Base-by-base conservation (phyloP, 73 alveolate genomes). In the Uronychia setigera region DNA sequence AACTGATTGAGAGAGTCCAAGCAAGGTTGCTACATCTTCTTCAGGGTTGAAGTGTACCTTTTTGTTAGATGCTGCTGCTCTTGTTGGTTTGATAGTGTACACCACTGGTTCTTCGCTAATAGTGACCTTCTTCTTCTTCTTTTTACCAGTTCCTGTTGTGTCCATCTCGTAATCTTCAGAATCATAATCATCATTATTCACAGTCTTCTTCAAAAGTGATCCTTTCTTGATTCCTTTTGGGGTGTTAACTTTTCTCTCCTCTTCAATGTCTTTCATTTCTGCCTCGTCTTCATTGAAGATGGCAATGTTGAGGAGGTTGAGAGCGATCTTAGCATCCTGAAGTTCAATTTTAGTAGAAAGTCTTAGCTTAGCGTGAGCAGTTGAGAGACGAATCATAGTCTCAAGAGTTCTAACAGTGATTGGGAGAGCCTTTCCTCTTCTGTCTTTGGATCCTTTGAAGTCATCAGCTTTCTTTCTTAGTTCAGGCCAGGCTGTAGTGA, bases 341-440 rank as follows among this genome's bases (percentile, higher is more conserved):
- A 80, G 77, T 58, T 95, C 96, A 31, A 94, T 96, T 26, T 60
- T 78, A 46, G 84, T 77, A 46, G 97, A 80, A 32, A 98, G 82
- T 81, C 99, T 92, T n/a, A 97, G 91, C 81, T 98, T 98, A 13
- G 99, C 99, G 87, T 94, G 96, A 11, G 99, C 99, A 60, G 99
- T 95, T 1, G 99, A 93, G 80, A 98, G 87, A 80, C 99, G 84
- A 77, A 98, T 98, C 83, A 98, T 35, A n/a, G 99, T 95, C 91
- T 98, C 99, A 31, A 98, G 92, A 0, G 99, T 97, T 96, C 99
- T 96, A 58, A 96, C 98, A 31, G 99, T 98, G 57, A 98, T 93
- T 9, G 99, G 99, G 35, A 92, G 85, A 58, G 95, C 86, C 87
- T 88, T 92, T 88, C 80, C 82, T 74, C 81, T 88, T 90, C 81